Conservation (phyloP, 1,284 basidiomycete species). For the Singerocomus rubriflavus region DNA sequence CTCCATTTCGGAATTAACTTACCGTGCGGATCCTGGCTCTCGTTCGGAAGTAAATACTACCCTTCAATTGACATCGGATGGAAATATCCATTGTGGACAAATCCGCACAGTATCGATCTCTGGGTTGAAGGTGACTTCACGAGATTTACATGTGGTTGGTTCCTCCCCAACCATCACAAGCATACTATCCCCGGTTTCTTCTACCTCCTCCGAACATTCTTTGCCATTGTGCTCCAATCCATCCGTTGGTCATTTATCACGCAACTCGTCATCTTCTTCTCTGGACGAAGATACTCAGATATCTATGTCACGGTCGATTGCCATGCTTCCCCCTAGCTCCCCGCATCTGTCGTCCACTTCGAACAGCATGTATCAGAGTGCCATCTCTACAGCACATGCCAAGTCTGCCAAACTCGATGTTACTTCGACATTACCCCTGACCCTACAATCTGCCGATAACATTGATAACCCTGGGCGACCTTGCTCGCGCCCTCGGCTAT, state of each 20-base stretch:
- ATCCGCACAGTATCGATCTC: conserved; percentile 46
- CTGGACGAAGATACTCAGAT: conserved; percentile 64
- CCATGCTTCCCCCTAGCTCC: conserved; percentile 47
- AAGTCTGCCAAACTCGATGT: conserved; percentile 1
- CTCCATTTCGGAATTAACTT: conserved; percentile 55
- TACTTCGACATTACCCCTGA: not conserved
- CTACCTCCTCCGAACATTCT: conserved; percentile 16
- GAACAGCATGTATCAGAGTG: conserved; percentile 73
- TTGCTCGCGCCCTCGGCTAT: conserved; percentile 8
- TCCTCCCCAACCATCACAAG: conserved; percentile 19
- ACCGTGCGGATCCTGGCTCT: conserved; percentile 38
- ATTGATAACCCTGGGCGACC: not conserved
- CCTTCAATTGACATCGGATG: conserved; percentile 30
- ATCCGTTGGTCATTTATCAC: conserved; percentile 33
- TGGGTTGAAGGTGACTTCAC: conserved; percentile 47
- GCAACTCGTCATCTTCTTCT: conserved; percentile 44
- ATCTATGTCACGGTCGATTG: conserved; percentile 75
- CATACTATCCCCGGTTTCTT: conserved; percentile 21
- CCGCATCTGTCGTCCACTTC: conserved; percentile 46
- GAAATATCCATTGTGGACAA: conserved; percentile 14
- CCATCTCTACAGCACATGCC: conserved; percentile 46
- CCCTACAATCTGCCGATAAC: not conserved
- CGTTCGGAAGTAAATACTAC: conserved; percentile 10
- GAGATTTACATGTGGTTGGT: conserved; percentile 37
- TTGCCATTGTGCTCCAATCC: conserved; percentile 34